Base-by-base conservation (phyloP, 306 rosid genomes). In the Quercus alba region DNA sequence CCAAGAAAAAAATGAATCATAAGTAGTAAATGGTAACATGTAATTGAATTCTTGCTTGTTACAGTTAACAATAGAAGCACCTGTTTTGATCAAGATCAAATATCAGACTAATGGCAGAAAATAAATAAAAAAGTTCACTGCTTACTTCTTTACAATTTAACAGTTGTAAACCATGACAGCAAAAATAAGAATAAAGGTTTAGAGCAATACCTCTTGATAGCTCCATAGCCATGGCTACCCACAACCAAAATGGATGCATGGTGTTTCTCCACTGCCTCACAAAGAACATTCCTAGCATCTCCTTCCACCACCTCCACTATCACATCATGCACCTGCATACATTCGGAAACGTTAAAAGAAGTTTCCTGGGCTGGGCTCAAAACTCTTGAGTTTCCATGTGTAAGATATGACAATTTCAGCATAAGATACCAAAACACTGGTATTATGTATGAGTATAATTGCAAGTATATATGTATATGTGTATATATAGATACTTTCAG, bases 141-240 rank as follows among this genome's bases (percentile, higher is more conserved):
- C 46, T 8, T 8, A 41, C 46, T 41, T 41, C 3, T 8, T 8
- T 41, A 41, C 46, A 41, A 57, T 57, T 57, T 10, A 8, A 23
- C 13, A n/a, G 28, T 10, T 21, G 64, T 23, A 58, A 58, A 21
- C 64, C 1, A 21, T 58, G 66, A 12, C 15, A 21, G 2, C 66
- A 23, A 23, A 11, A 58, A 58, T 21, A 3, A 58, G 66, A 33
- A 19, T 18, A 33, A 19, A 15, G 17, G 3, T 5, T 41, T 46
- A 41, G 18, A 57, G 1, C 1, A 28, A 5, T 78, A 90, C 97
- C 98, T 86, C 82, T 94, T 92, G 31, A 94, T 58, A 61, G 92
- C 83, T 30, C 97, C 97, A 78, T 93, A 91, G 67, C 97, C 93
- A 84, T 93, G 97, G 63, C 97, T 88, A 3, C 97, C 97, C 54